A percentile compares a stretch with the other conserved stretches of the same genome.
Evolutionary conservation across 2,329 filamentous ascomycete species (phyloP).

Genomic region (Colletotrichum theobromicola): DNA sequence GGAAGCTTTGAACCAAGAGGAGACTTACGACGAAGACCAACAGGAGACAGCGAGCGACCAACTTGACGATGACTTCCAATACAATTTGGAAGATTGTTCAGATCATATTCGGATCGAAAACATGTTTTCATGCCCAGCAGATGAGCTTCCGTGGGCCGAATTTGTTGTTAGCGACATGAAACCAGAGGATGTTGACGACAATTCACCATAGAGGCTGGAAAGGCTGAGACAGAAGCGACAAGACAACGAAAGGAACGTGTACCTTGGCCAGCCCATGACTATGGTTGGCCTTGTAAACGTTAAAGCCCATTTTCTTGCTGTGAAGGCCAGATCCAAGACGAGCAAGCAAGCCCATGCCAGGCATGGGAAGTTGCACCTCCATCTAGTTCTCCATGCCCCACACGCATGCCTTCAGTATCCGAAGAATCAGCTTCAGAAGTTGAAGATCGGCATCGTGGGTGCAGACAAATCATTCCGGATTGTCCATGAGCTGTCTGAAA

Average conservation of each 20-base stretch:
- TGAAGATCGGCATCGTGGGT: background rate
- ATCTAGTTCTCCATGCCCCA: background rate
- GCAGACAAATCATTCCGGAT: background rate
- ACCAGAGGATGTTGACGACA: slow-evolving; percentile 34
- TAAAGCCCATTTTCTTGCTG: background rate
- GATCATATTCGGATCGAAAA: background rate
- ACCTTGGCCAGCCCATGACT: slow-evolving; percentile 64
- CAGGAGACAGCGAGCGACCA: background rate
- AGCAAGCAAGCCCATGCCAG: background rate
- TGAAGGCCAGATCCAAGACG: background rate
- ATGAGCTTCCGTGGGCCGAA: background rate
- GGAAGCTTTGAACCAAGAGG: too few species aligned
- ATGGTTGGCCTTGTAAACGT: slow-evolving; percentile 63
- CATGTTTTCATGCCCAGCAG: background rate
- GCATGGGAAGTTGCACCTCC: background rate
- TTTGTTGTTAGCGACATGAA: background rate
- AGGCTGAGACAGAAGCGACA: slow-evolving; percentile 47
- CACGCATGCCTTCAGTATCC: slow-evolving; percentile 26
- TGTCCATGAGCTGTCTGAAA: slow-evolving; percentile 33
- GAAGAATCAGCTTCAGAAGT: slow-evolving; percentile 29
- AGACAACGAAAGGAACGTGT: slow-evolving; percentile 53
- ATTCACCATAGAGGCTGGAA: slow-evolving; percentile 45
- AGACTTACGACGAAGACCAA: too few species aligned
- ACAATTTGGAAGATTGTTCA: slow-evolving; percentile 32
- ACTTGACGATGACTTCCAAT: slow-evolving; percentile 26